Evolutionary conservation across 345 rosid genomes (phyloP), one percentile per base, ranked within the genome.

Genomic region (Gossypium anomalum): DNA sequence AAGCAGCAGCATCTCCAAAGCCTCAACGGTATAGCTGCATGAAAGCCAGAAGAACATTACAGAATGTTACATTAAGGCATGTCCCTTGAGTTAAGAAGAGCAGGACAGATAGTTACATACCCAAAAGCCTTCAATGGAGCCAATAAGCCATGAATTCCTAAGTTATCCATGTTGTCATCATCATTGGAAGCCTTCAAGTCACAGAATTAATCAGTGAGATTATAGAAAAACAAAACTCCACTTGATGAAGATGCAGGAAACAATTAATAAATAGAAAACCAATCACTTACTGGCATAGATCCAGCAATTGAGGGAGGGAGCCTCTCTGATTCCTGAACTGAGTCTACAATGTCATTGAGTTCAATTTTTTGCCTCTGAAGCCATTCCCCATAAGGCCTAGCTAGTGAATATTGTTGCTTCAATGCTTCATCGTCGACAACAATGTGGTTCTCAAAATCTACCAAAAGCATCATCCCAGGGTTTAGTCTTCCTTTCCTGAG

Each of bases 391-490:
- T 92, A 96, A 53, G 99, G 99, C 83, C 97, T 84, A 49, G 93
- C 87, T 72, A 83, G 62, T 38, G 99, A 91, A 84, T 95, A 95
- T 68, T 93, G 99, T 66, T 95, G 92, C 87, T 93, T 96, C 82
- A 96, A 82, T 71, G 97, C 98, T 58, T 93, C 93, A 53, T 96
- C 99, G 67, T 96, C 98, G 4, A 96, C 99, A 79, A 96, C 97
- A 72, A 84, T 77, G 78, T 89, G 98, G 78, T 96, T 96, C 76
- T 96, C 95, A 82, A 93, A 96, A 81, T 96, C 98, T 27, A 96
- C 99, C 83, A 96, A 83, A 75, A 96, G 99, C 99, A 96, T 93
- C 99, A 96, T 96, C 53, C 99, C 99, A 25, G 99, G 99, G 81
- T 92, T 96, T 48, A 96, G 93, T 82, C 99, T 89, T 81, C 98